Base-by-base conservation (phyloP, 352 stramenopile genomes). In the Pythium oligandrum region DNA sequence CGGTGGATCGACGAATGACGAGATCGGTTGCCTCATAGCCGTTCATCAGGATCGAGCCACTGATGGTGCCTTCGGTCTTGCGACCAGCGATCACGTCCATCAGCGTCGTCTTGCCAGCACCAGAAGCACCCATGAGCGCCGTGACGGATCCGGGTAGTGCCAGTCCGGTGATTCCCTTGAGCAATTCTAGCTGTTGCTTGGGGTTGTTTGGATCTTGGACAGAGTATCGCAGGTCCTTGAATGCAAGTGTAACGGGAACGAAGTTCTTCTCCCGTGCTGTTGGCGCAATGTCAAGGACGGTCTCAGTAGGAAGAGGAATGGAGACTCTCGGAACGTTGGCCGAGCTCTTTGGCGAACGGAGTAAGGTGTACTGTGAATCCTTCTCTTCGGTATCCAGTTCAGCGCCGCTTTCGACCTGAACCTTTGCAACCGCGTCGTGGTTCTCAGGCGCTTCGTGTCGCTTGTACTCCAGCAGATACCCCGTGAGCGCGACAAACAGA, bases 101-200 rank as follows among this genome's bases (percentile, higher is more conserved):
- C 10, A 57, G 34, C 42, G 51, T 57, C 8, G 88, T 96, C 62
- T 97, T 96, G 2, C 88, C 85, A 33, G 78, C 72, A 33, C 77
- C 75, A 4, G 51, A 64, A 1, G 61, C 52, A 26, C 73, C 73
- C 64, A 82, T 80, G 11, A 84, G 40, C 3, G 61, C 73, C 17
- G 59, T 69, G 32, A 84, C 63, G 5, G 46, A 51, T 0, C 73
- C 74, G 2, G 73, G 73, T 0, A 48, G 1, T 2, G 66, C 62
- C 40, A 60, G 60, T 1, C 70, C 73, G 4, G 51, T 64, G 52
- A 64, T 55, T 12, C 57, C 57, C 50, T 64, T 64, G 44, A 64
- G 57, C 11, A 64, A 30, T 17, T 58, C 83, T 3, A 90, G 52
- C 17, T 75, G 66, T 12, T 61, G 36, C 44, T 71, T 66, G 0